Evolutionary conservation across 1,284 basidiomycete genomes (phyloP).

Genomic region (Lentinula novae-zelandiae): DNA sequence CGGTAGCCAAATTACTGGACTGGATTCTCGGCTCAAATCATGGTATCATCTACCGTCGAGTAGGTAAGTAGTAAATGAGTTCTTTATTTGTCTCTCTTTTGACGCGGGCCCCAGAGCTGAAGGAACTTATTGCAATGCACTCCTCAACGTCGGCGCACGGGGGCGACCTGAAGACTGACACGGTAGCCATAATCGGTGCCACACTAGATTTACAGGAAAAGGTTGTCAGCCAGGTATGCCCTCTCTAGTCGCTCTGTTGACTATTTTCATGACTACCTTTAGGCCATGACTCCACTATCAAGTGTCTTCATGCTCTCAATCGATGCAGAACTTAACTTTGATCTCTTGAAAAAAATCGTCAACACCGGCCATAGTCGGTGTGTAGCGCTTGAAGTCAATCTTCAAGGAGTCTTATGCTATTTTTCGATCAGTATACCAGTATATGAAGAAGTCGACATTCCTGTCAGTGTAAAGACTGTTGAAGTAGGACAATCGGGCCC

Average conservation of each 20-base stretch:
- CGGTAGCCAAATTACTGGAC: constrained; percentile 69
- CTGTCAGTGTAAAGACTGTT: background rate
- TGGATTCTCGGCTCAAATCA: constrained; percentile 59
- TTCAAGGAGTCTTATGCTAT: constrained; percentile 49
- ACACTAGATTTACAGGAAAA: constrained; percentile 10
- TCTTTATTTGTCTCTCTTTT: background rate
- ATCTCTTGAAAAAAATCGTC: constrained; percentile 70
- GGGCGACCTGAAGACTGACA: constrained; percentile 6
- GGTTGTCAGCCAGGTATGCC: constrained; percentile 2
- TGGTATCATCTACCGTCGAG: constrained; percentile 54
- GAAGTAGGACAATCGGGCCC: constrained; percentile 19
- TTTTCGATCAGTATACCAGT: constrained; percentile 44
- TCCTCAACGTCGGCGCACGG: constrained; percentile 3
- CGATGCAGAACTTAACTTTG: constrained; percentile 75
- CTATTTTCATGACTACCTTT: background rate
- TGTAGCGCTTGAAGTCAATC: background rate
- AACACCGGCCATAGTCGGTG: constrained; percentile 71
- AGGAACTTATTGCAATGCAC: constrained; percentile 70
- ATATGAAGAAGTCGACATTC: constrained; percentile 63
- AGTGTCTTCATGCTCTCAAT: constrained; percentile 82
- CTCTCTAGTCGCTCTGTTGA: background rate
- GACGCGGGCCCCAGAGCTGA: constrained; percentile 42
- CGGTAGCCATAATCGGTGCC: constrained; percentile 7
- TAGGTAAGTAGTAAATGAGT: constrained; percentile 9
- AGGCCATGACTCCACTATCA: constrained; percentile 77